Percentiles rank a stretch among this genome's conserved stretches.
These are phyloP conservation scores for Picochlorum sp. DNA, from an alignment of 139 green algal species.

Conservation along the genomic window DNA sequence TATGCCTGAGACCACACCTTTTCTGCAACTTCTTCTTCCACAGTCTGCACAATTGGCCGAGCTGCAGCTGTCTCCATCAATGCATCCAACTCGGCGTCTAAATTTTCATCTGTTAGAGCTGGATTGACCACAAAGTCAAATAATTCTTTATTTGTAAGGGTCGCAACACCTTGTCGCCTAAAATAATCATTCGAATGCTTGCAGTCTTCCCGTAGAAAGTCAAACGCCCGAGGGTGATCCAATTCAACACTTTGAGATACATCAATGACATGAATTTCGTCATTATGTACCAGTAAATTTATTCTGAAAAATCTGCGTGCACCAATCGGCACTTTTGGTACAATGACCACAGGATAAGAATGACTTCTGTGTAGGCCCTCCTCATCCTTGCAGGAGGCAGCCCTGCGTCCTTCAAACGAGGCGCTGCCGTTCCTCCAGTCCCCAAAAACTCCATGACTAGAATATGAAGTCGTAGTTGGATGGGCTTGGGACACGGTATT, in stretches of 20 bases:
- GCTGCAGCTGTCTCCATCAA: conserved; percentile 53
- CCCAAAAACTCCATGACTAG: conserved; percentile 93
- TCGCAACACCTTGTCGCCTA: conserved; percentile 56
- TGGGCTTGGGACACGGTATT: conserved; percentile 68
- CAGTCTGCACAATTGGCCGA: conserved; percentile 7
- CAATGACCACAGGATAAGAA: conserved; percentile 63
- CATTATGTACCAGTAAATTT: conserved; percentile 81
- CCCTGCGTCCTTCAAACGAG: conserved; percentile 80
- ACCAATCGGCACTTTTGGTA: conserved; percentile 89
- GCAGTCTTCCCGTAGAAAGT: conserved; percentile 93
- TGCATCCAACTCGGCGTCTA: conserved; percentile 70
- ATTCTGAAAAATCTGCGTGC: conserved; percentile 94
- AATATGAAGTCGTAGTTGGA: conserved; percentile 86
- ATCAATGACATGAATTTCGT: conserved; percentile 80
- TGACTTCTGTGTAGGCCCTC: conserved; percentile 64
- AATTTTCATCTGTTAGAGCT: conserved; percentile 49
- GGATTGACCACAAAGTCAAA: conserved; percentile 98
- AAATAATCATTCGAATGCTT: conserved; percentile 94
- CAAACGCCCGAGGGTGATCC: conserved; percentile 92
- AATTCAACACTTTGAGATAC: conserved; percentile 95
- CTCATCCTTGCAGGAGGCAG: conserved; percentile 55
- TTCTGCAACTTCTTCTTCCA: conserved; percentile 33
- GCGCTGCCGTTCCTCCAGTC: conserved; percentile 71
- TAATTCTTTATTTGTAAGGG: conserved; percentile 78
- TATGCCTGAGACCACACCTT: conserved; percentile 66